Evolutionary conservation across 176 grass and related monocot species (phyloP), one percentile per base, ranked within the genome.

Genomic region (Avena insularis): DNA sequence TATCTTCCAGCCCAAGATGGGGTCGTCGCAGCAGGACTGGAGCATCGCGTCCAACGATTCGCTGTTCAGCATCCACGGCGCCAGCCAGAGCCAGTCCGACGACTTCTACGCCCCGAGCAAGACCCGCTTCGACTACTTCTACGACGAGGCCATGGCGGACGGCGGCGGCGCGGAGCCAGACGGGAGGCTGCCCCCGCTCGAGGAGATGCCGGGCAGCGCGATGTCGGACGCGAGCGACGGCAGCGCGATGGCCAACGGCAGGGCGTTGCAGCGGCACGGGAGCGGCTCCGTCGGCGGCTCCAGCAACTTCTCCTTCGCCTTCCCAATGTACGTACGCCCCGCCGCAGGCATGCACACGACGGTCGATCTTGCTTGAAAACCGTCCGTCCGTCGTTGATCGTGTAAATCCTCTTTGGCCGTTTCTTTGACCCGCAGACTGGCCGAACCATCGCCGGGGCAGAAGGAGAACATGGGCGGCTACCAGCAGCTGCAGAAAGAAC

Each of bases 31-130:
- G 81, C 86, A 84, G 25, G 93, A 95, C 8, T 95, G 93, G 93
- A 95, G 93, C 71, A 77, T 91, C 36, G 68, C 89, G 49, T 93
- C 93, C 23, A 95, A 93, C 80, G 91, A 95, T 59, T 95, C 93
- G 35, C 80, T 95, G 29, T 95, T 95, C 88, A 95, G 91, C 86
- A 91, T 93, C 87, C 91, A 93, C 23, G 89, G 85, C 64, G 84
- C 77, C 77, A 20, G 85, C 33, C 64, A 55, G 3, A 19, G 85
- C 45, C 72, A 48, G 14, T 84, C 89, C 9, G 83, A 33, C 79
- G 93, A 95, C 19, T 55, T 88, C 6, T 85, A 84, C 77, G 57
- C 59, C 85, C 35, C 54, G 36, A 81, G 82, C 82, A 67, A 61
- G 86, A 88, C 90, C 1, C 87, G 86, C 45, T 93, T 93, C 64